Conservation (phyloP, 176 grass and related monocot species). For the Avena sativa region DNA sequence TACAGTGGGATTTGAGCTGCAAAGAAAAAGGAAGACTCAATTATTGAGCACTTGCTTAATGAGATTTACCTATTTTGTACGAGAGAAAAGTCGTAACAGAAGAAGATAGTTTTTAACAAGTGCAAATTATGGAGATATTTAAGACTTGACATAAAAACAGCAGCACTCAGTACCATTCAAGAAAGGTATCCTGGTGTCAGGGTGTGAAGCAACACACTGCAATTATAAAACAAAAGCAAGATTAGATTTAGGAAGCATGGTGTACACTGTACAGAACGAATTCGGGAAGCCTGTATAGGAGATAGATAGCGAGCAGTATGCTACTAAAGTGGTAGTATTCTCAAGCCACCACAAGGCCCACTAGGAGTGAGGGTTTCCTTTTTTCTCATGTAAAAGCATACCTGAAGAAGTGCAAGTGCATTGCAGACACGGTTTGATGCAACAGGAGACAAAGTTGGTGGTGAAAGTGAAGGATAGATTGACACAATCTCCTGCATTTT, state of each 20-base stretch:
- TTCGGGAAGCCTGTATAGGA: neutral
- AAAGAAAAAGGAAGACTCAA: conserved; percentile 29
- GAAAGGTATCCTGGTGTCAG: conserved; percentile 85
- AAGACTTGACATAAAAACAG: conserved; percentile 1
- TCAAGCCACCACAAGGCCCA: neutral
- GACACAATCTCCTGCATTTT: conserved; percentile 83
- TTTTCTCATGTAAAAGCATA: conserved; percentile 43
- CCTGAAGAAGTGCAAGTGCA: conserved; percentile 96
- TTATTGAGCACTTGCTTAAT: conserved; percentile 5
- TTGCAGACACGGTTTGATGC: conserved; percentile 96
- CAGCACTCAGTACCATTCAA: conserved; percentile 61
- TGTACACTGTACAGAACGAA: conserved; percentile 33
- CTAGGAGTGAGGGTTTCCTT: conserved; percentile 19
- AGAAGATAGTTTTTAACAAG: neutral
- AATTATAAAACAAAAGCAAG: conserved; percentile 34
- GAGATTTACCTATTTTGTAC: conserved; percentile 19
- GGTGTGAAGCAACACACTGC: conserved; percentile 89
- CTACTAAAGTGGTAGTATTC: neutral
- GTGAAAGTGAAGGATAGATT: conserved; percentile 74
- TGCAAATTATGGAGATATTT: conserved; percentile 5
- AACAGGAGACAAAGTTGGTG: conserved; percentile 64
- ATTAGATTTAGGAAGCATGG: neutral
- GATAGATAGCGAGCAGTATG: neutral
- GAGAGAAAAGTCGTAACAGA: neutral
- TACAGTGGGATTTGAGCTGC: conserved; percentile 85